phyloP scores from a whole-genome alignment of 2,329 filamentous ascomycete species.

The Sporothrix inflata region DNA sequence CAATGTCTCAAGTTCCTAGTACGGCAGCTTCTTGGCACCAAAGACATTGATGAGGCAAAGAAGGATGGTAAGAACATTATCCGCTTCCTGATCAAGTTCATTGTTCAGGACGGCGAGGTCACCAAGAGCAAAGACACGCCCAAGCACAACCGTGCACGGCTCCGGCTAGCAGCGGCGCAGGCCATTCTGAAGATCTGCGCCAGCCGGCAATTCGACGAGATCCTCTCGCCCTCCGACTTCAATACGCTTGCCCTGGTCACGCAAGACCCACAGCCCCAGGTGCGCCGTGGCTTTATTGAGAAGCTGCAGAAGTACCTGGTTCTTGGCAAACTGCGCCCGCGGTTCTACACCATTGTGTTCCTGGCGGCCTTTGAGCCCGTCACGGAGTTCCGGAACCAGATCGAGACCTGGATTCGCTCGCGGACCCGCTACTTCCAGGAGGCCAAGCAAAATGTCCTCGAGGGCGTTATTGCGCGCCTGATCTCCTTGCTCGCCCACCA shows the following conservation, averaged over 20 bases:
- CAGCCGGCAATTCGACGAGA: conserved; percentile 72
- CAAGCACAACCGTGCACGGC: conserved; percentile 73
- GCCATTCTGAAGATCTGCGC: conserved; percentile 83
- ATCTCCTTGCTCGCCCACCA: conserved; percentile 91
- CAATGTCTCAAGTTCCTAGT: conserved; percentile 84
- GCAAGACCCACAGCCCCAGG: conserved; percentile 74
- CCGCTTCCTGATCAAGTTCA: conserved; percentile 75
- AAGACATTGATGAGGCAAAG: conserved; percentile 57
- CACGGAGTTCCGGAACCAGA: conserved; percentile 69
- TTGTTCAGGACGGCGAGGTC: conserved; percentile 66
- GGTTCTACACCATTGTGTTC: conserved; percentile 91
- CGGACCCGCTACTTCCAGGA: conserved; percentile 68
- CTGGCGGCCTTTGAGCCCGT: conserved; percentile 87
- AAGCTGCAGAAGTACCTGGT: conserved; percentile 91
- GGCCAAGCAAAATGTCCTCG: conserved; percentile 68
- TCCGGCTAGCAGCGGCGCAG: conserved; percentile 80
- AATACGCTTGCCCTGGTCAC: conserved; percentile 78
- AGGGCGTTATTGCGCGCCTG: conserved; percentile 78
- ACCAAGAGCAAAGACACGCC: conserved; percentile 67
- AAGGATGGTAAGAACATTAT: conserved; percentile 61
- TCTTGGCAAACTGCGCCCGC: conserved; percentile 66
- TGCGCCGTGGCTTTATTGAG: conserved; percentile 77
- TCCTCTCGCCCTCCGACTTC: conserved; percentile 74
- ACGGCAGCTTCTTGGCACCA: conserved; percentile 73
- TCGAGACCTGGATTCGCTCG: conserved; percentile 87